Conservation (phyloP, 768 basidiomycete genomes). For the Epithele typhae region DNA sequence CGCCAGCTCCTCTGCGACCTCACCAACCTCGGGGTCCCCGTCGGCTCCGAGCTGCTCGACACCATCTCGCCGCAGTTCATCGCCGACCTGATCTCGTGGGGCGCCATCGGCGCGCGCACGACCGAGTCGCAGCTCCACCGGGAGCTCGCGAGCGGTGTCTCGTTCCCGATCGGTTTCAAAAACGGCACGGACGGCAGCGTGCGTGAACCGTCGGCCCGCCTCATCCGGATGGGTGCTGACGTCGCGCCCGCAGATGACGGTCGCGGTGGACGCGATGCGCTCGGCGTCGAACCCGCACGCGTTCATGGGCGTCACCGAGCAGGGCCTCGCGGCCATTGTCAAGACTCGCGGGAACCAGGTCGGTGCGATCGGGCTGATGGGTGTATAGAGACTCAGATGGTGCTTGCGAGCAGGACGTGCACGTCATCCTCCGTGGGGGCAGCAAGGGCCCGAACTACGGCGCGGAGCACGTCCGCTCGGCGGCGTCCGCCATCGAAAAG, state of each 20-base stretch:
- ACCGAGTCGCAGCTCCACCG: conserved; percentile 97
- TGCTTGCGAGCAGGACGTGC: conserved; percentile 57
- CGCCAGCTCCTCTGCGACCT: conserved; percentile 90
- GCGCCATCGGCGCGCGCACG: conserved; percentile 95
- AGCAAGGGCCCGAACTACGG: conserved; percentile 88
- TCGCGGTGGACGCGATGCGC: conserved; percentile 97
- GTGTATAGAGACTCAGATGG: background rate
- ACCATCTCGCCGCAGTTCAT: conserved; percentile 81
- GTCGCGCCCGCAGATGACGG: conserved; percentile 44
- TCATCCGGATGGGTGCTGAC: background rate
- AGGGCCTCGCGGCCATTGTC: conserved; percentile 92
- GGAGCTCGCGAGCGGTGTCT: conserved; percentile 92
- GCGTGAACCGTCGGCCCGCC: conserved; percentile 3
- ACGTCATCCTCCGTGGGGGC: conserved; percentile 94
- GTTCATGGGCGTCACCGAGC: conserved; percentile 91
- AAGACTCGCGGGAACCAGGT: conserved; percentile 58
- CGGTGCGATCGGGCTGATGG: no score
- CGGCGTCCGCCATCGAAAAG: conserved; percentile 60
- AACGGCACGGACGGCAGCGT: conserved; percentile 93
- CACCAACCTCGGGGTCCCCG: conserved; percentile 84
- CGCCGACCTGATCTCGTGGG: conserved; percentile 83
- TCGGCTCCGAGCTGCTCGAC: conserved; percentile 92
- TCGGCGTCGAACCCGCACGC: conserved; percentile 89
- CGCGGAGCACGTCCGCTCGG: conserved; percentile 63
- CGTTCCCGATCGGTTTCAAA: conserved; percentile 99